These are phyloP conservation scores for Erigeron canadensis DNA, from an alignment of 129 eudicot genomes.

Conservation along the genomic window DNA sequence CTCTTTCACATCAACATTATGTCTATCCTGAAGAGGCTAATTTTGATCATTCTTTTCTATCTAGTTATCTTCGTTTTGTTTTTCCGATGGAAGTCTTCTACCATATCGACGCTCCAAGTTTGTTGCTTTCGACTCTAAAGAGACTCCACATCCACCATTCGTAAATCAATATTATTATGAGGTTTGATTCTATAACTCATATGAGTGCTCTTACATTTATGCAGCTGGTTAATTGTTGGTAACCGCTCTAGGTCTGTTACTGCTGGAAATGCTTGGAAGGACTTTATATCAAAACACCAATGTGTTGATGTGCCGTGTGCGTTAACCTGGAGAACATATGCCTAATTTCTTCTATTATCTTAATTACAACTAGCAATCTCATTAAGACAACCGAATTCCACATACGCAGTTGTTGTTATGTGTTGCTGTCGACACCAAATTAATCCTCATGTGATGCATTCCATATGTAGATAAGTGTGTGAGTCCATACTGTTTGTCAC, in stretches of 20 bases:
- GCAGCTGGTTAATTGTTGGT: slow-evolving; percentile 74
- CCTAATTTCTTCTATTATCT: too few relatives aligned
- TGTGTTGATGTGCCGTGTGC: too few relatives aligned
- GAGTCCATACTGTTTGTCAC: too few relatives aligned
- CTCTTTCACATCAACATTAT: slow-evolving; percentile 64
- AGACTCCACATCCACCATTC: slow-evolving; percentile 69
- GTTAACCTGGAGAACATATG: too few relatives aligned
- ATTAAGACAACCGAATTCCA: too few relatives aligned
- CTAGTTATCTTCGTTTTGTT: slow-evolving; percentile 54
- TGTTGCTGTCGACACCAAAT: too few relatives aligned
- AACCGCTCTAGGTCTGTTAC: slow-evolving; percentile 45
- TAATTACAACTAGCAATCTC: too few relatives aligned
- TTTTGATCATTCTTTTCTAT: slow-evolving; percentile 46
- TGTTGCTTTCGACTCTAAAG: slow-evolving; percentile 38
- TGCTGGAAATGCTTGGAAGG: slow-evolving; percentile 44
- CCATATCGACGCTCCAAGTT: slow-evolving; percentile 71
- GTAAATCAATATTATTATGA: slow-evolving; percentile 85
- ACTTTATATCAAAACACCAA: too few relatives aligned
- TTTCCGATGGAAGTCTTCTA: slow-evolving; percentile 56
- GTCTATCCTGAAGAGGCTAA: slow-evolving; percentile 49
- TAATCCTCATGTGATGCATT: too few relatives aligned
- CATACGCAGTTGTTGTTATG: too few relatives aligned
- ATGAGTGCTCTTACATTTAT: slow-evolving; percentile 53
- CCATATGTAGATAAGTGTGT: too few relatives aligned
- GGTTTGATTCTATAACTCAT: slow-evolving; percentile 63